A percentile compares a stretch with the other conserved stretches of the same genome.
phyloP scores from a whole-genome alignment of 2,329 filamentous ascomycete species.

The Sclerotinia minor region DNA sequence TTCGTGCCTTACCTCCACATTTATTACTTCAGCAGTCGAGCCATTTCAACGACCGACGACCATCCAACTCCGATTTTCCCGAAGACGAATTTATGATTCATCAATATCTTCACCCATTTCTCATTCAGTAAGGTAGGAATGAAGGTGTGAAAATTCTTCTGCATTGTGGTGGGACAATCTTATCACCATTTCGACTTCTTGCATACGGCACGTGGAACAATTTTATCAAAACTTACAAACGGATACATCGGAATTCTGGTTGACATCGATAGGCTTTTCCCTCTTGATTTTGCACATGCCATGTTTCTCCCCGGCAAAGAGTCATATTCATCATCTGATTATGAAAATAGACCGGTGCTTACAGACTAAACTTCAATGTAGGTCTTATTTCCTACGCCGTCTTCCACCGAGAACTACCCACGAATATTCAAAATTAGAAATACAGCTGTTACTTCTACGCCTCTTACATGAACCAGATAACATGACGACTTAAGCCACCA shows the following conservation, averaged over 20 bases:
- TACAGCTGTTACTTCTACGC: background rate
- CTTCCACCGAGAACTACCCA: background rate
- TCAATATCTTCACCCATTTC: constrained; percentile 16
- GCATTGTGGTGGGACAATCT: background rate
- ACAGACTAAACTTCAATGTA: constrained; percentile 1
- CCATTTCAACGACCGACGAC: constrained; percentile 19
- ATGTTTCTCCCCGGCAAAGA: background rate
- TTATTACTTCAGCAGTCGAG: constrained; percentile 2
- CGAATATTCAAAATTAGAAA: background rate
- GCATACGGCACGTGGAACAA: constrained; percentile 1
- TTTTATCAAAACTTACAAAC: background rate
- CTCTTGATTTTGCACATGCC: background rate
- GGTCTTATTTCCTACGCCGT: background rate
- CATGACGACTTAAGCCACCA: background rate
- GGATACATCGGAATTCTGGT: background rate
- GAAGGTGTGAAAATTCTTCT: background rate
- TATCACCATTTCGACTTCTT: constrained; percentile 7
- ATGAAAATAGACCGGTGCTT: constrained; percentile 1
- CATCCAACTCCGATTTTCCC: constrained; percentile 15
- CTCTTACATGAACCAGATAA: background rate
- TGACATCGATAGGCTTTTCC: background rate
- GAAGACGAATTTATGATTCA: constrained; percentile 12
- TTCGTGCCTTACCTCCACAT: constrained; percentile 1
- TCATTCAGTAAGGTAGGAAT: background rate
- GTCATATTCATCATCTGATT: constrained; percentile 12